These are phyloP conservation scores for Colletotrichum liaoningense DNA, from an alignment of 2,329 filamentous ascomycete genomes.

Conservation along the genomic window DNA sequence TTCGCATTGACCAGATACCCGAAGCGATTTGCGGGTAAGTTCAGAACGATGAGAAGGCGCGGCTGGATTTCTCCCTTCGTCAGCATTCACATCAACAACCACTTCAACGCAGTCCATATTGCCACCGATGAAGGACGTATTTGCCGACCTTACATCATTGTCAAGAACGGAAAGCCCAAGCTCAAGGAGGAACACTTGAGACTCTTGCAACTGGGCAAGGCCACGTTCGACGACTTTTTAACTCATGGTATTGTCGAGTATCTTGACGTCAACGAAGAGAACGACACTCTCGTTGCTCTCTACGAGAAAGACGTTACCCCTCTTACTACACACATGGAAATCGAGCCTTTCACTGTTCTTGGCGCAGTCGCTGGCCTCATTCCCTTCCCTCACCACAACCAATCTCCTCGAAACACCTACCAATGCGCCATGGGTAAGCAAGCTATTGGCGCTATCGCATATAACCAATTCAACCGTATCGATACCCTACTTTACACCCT, in stretches of 20 bases:
- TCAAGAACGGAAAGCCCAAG: slow-evolving; percentile 86
- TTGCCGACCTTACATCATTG: slow-evolving; percentile 94
- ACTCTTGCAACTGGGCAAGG: slow-evolving; percentile 83
- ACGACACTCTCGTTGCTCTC: slow-evolving; percentile 92
- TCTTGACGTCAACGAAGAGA: slow-evolving; percentile 97
- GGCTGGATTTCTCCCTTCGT: slow-evolving; percentile 96
- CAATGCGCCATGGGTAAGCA: slow-evolving; percentile 99
- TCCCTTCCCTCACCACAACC: slow-evolving; percentile 98
- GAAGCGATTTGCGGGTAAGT: slow-evolving; percentile 85
- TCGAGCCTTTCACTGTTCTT: slow-evolving; percentile 96
- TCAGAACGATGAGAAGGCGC: slow-evolving; percentile 87
- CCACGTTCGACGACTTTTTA: slow-evolving; percentile 94
- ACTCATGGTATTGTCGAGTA: slow-evolving; percentile 93
- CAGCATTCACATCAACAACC: slow-evolving; percentile 94
- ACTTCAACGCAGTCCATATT: slow-evolving; percentile 92
- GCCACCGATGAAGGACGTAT: slow-evolving; percentile 98
- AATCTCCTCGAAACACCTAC: slow-evolving; percentile 98
- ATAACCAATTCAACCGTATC: slow-evolving; percentile 97
- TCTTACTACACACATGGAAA: slow-evolving; percentile 93
- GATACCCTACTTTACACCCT: slow-evolving; percentile 96
- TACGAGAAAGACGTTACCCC: slow-evolving; percentile 87
- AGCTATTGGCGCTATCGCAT: slow-evolving; percentile 97
- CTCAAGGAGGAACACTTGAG: slow-evolving; percentile 83
- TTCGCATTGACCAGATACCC: slow-evolving; percentile 88
- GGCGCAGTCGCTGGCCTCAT: slow-evolving; percentile 96